Conservation (phyloP, 1,284 basidiomycete genomes). For the Pseudozyma sp. region DNA sequence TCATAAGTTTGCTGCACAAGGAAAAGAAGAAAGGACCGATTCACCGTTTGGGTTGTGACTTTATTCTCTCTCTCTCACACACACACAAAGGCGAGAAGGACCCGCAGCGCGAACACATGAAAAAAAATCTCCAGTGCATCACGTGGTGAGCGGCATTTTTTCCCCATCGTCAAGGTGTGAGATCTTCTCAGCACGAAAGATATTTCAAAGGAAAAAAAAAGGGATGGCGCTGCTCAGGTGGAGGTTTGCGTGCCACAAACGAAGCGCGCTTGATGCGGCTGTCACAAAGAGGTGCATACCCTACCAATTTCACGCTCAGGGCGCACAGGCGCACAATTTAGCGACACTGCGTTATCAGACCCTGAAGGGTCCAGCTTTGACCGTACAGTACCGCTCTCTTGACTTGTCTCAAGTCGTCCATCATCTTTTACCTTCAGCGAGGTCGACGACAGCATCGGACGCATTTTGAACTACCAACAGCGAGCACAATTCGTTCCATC, state of each 20-base stretch:
- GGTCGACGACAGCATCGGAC: no score
- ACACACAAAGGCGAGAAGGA: neutral
- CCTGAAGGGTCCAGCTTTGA: conserved; percentile 2
- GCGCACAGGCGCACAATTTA: neutral
- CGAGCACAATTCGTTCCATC: neutral
- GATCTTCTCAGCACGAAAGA: neutral
- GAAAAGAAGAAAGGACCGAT: conserved; percentile 45
- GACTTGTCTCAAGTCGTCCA: neutral
- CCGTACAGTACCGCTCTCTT: neutral
- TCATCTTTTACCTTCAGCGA: no score
- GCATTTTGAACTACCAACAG: neutral
- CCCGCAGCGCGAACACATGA: conserved; percentile 5
- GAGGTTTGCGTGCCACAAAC: conserved; percentile 3
- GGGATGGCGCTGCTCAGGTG: neutral
- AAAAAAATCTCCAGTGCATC: conserved; percentile 11
- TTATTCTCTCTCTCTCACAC: conserved; percentile 3
- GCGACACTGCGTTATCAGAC: neutral
- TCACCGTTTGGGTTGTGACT: neutral
- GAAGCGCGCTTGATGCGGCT: neutral
- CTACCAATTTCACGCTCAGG: neutral
- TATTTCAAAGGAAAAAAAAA: neutral
- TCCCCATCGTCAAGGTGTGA: conserved; percentile 8
- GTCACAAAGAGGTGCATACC: conserved; percentile 6
- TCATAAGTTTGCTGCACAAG: conserved; percentile 54
- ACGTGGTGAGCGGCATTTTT: conserved; percentile 15